A percentile compares a stretch with the other conserved stretches of the same genome.
Conservation (phyloP, 495 filamentous ascomycete genomes). For the Aeminium ludgeri region DNA sequence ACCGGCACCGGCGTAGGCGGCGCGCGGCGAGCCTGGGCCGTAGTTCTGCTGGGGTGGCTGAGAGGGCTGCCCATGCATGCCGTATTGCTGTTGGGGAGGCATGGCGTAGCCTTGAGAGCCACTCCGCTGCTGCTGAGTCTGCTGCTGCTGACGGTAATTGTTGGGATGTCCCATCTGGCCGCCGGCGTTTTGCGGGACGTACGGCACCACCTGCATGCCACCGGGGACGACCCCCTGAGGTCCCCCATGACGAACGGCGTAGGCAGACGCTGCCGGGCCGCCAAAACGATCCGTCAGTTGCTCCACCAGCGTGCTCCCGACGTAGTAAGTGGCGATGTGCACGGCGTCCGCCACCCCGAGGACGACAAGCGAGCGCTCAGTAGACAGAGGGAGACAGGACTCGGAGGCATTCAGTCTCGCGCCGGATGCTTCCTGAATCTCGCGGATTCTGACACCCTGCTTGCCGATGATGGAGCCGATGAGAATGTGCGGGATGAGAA, state of each 20-base stretch:
- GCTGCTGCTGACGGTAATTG: conserved; percentile 53
- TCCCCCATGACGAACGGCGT: conserved; percentile 86
- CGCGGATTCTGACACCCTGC: conserved; percentile 81
- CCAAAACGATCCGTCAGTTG: conserved; percentile 92
- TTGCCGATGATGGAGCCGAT: conserved; percentile 99
- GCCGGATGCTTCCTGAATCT: conserved; percentile 95
- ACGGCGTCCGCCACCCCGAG: conserved; percentile 48
- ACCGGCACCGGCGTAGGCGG: conserved; percentile 52
- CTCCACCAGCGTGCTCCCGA: conserved; percentile 86
- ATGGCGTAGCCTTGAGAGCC: no score
- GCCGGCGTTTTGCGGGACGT: conserved; percentile 77
- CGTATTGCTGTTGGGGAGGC: conserved; percentile 40
- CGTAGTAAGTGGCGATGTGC: conserved; percentile 96
- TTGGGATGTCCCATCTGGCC: conserved; percentile 88
- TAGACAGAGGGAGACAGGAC: conserved; percentile 78
- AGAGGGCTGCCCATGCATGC: conserved; percentile 41
- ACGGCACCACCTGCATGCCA: conserved; percentile 94
- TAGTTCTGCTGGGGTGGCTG: conserved; percentile 43
- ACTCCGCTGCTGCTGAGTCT: no score
- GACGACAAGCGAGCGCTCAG: conserved; percentile 81
- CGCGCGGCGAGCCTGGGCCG: conserved; percentile 49
- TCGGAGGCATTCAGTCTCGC: conserved; percentile 94
- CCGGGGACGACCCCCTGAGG: conserved; percentile 85
- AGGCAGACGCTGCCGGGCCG: conserved; percentile 87
- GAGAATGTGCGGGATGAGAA: conserved; percentile 89